Evolutionary conservation across 225 moss, liverwort and hornwort species (phyloP).

Genomic region (Lunularia cruciata): DNA sequence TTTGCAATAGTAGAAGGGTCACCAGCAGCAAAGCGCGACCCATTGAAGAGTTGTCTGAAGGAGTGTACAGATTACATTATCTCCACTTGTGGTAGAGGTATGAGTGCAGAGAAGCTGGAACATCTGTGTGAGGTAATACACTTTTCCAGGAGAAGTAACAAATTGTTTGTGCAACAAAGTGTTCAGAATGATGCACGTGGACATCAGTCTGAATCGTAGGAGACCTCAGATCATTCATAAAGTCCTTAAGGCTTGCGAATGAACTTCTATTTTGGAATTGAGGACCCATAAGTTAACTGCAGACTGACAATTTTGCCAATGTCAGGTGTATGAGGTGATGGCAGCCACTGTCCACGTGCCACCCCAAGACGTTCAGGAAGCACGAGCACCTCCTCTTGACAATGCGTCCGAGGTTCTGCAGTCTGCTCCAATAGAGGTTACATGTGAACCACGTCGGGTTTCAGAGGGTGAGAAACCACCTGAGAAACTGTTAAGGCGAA

Average conservation of each 20-base stretch:
- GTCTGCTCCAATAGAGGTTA: neutral
- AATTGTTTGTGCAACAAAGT: no score
- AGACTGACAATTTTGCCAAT: neutral
- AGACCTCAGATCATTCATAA: no score
- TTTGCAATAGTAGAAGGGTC: slow-evolving; percentile 82
- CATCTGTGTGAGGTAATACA: slow-evolving; percentile 85
- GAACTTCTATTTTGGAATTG: neutral
- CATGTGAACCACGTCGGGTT: neutral
- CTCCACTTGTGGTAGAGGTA: slow-evolving; percentile 65
- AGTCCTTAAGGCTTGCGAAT: no score
- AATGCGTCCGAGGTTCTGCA: neutral
- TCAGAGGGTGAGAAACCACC: slow-evolving; percentile 6
- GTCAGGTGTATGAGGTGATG: slow-evolving; percentile 83
- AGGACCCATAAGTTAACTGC: neutral
- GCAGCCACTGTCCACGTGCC: slow-evolving; percentile 68
- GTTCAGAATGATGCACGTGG: no score
- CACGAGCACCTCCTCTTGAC: slow-evolving; percentile 19
- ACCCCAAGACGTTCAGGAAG: slow-evolving; percentile 37
- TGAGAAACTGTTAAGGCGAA: slow-evolving; percentile 10
- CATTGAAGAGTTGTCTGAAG: slow-evolving; percentile 60
- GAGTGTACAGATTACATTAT: slow-evolving; percentile 79
- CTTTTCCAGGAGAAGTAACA: no score
- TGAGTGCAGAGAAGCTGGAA: slow-evolving; percentile 72
- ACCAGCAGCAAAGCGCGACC: slow-evolving; percentile 66
- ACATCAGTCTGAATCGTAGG: no score